Percentiles rank a stretch among this genome's conserved stretches.
Evolutionary conservation across 2,329 filamentous ascomycete genomes (phyloP).

Genomic region (Colletotrichum sp.): DNA sequence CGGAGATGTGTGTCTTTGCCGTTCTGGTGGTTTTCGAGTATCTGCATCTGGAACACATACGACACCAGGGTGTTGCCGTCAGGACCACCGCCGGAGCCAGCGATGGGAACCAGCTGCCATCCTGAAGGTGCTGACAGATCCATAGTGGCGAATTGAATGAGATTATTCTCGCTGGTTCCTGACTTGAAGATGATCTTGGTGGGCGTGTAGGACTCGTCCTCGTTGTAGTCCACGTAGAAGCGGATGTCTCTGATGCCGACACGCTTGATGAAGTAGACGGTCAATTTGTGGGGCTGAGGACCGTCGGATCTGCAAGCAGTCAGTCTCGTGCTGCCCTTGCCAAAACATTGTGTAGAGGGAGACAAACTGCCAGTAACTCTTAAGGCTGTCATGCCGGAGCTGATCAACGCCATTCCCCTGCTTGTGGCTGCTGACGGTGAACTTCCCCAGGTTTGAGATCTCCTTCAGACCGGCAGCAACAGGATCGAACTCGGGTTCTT

Average conservation of each 20-base stretch:
- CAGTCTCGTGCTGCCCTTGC: neutral
- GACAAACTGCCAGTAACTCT: slow-evolving; percentile 79
- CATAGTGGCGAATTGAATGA: slow-evolving; percentile 86
- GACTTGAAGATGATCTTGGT: slow-evolving; percentile 90
- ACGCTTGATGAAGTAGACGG: slow-evolving; percentile 84
- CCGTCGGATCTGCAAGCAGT: slow-evolving; percentile 71
- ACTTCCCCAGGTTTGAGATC: slow-evolving; percentile 83
- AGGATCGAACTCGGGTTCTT: slow-evolving; percentile 55
- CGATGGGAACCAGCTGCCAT: slow-evolving; percentile 84
- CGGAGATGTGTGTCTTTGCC: slow-evolving; percentile 98
- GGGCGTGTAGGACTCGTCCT: slow-evolving; percentile 96
- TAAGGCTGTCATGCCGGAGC: slow-evolving; percentile 74
- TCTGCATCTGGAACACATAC: slow-evolving; percentile 87
- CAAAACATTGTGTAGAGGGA: neutral
- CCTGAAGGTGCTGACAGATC: slow-evolving; percentile 80
- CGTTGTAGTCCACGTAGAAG: slow-evolving; percentile 88
- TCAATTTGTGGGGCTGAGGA: slow-evolving; percentile 81
- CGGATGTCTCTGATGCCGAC: slow-evolving; percentile 79
- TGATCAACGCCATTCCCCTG: slow-evolving; percentile 80
- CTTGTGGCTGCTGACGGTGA: slow-evolving; percentile 83
- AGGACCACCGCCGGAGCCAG: slow-evolving; percentile 59
- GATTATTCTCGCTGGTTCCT: slow-evolving; percentile 88
- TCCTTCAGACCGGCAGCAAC: slow-evolving; percentile 72
- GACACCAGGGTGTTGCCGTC: slow-evolving; percentile 80
- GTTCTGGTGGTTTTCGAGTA: slow-evolving; percentile 98